A percentile compares a stretch with the other conserved stretches of the same genome.
These are phyloP conservation scores for Parascedosporium putredinis DNA, from an alignment of 2,329 filamentous ascomycete genomes.

Conservation along the genomic window DNA sequence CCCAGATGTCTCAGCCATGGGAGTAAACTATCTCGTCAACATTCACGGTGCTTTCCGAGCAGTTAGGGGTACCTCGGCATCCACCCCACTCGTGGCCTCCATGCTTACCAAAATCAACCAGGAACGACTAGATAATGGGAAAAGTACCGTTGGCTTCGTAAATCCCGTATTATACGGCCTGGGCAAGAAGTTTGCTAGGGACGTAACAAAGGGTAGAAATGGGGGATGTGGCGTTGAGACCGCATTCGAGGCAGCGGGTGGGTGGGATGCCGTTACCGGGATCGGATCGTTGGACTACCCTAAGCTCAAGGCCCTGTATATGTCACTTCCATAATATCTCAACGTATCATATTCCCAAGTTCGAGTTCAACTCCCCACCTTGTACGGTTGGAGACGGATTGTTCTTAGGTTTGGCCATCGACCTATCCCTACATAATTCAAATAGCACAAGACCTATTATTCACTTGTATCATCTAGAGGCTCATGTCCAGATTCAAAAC, in stretches of 20 bases:
- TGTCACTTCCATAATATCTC: neutral
- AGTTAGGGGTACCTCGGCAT: neutral
- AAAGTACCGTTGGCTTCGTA: neutral
- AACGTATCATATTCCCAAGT: too few species aligned
- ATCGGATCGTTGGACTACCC: neutral
- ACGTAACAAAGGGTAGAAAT: neutral
- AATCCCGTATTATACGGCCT: neutral
- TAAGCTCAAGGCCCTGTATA: neutral
- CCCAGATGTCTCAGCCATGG: neutral
- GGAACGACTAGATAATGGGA: neutral
- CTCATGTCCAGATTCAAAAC: too few species aligned
- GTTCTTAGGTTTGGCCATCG: too few species aligned
- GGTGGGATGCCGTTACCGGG: constrained; percentile 2
- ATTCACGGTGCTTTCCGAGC: neutral
- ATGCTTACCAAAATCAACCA: constrained; percentile 4
- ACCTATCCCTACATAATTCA: too few species aligned
- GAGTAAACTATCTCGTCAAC: neutral
- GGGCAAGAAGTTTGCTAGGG: neutral
- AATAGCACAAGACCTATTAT: too few species aligned
- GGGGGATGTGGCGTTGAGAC: neutral
- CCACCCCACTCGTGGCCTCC: neutral
- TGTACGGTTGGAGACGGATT: too few species aligned
- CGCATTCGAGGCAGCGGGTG: neutral
- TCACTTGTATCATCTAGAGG: too few species aligned
- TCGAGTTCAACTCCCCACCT: too few species aligned